These are phyloP conservation scores for Kazachstania psychrophila DNA, from an alignment of 805 yeast species.

Conservation along the genomic window DNA sequence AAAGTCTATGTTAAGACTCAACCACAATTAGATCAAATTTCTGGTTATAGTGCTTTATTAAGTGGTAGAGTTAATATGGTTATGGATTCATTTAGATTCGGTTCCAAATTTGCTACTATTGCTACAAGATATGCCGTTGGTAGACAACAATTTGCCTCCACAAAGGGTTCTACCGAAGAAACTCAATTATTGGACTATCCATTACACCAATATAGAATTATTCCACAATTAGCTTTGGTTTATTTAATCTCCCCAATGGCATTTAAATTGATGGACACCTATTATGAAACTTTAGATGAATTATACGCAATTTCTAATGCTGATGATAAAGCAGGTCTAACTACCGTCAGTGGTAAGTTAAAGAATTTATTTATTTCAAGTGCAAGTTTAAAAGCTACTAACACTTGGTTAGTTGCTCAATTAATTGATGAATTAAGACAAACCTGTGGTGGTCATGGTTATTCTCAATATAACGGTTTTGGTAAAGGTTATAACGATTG, in stretches of 20 bases:
- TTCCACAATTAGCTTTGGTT: slow-evolving; percentile 75
- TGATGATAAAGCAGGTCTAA: slow-evolving; percentile 20
- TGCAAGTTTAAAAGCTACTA: slow-evolving; percentile 80
- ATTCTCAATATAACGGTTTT: slow-evolving; percentile 84
- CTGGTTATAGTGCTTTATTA: slow-evolving; percentile 72
- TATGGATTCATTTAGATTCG: slow-evolving; percentile 69
- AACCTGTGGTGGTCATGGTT: slow-evolving; percentile 94
- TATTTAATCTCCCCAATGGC: slow-evolving; percentile 72
- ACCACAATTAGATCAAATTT: slow-evolving; percentile 81
- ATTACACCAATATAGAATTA: slow-evolving; percentile 75
- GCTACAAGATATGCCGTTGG: slow-evolving; percentile 85
- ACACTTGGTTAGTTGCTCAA: slow-evolving; percentile 76
- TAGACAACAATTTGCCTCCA: slow-evolving; percentile 65
- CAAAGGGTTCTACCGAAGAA: slow-evolving; percentile 33
- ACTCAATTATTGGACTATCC: slow-evolving; percentile 78
- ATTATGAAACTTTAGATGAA: slow-evolving; percentile 40
- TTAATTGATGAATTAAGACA: slow-evolving; percentile 86
- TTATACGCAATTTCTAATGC: slow-evolving; percentile 46
- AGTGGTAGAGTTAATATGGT: slow-evolving; percentile 91
- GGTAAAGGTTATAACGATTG: slow-evolving; percentile 85
- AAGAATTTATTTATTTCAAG: slow-evolving; percentile 76
- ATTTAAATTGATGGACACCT: slow-evolving; percentile 45
- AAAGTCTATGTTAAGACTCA: slow-evolving; percentile 34
- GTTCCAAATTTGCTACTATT: slow-evolving; percentile 71
- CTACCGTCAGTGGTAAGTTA: slow-evolving; percentile 37